Conservation (phyloP, 1,139 yeast genomes). For the Hemisphaericaspora lyxosophila region DNA sequence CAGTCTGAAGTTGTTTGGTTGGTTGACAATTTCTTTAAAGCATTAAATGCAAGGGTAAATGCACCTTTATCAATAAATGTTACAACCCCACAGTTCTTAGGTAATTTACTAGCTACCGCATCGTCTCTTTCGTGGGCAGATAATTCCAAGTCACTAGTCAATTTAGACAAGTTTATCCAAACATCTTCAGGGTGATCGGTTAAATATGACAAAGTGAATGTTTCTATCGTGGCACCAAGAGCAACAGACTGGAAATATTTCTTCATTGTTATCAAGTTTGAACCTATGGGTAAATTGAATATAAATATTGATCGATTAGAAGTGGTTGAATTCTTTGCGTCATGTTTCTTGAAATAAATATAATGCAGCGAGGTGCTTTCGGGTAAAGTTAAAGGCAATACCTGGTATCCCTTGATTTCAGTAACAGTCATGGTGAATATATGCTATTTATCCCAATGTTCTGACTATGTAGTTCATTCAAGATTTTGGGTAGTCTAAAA, state of each 20-base stretch:
- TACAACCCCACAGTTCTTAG: constrained; percentile 71
- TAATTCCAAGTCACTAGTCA: constrained; percentile 60
- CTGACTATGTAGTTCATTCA: no score
- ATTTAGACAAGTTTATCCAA: constrained; percentile 57
- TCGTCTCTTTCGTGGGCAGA: constrained; percentile 21
- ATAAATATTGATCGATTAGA: constrained; percentile 58
- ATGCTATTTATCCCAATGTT: no score
- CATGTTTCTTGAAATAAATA: constrained; percentile 66
- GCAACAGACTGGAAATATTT: constrained; percentile 59
- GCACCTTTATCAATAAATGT: constrained; percentile 77
- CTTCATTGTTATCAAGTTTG: constrained; percentile 54
- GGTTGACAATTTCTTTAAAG: constrained; percentile 51
- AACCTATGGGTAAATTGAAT: constrained; percentile 72
- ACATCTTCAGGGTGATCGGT: constrained; percentile 48
- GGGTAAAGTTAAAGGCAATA: constrained; percentile 48
- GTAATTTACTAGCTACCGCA: constrained; percentile 47
- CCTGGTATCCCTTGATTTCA: constrained; percentile 56
- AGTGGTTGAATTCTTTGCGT: constrained; percentile 34
- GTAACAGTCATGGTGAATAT: constrained; percentile 16
- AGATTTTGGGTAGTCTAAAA: no score
- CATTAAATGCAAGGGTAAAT: constrained; percentile 60
- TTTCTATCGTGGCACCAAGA: constrained; percentile 60
- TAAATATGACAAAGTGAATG: constrained; percentile 36
- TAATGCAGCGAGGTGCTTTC: constrained; percentile 40
- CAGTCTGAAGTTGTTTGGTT: constrained; percentile 25